Conservation (phyloP, 768 basidiomycete genomes). For the Artomyces pyxidatus region DNA sequence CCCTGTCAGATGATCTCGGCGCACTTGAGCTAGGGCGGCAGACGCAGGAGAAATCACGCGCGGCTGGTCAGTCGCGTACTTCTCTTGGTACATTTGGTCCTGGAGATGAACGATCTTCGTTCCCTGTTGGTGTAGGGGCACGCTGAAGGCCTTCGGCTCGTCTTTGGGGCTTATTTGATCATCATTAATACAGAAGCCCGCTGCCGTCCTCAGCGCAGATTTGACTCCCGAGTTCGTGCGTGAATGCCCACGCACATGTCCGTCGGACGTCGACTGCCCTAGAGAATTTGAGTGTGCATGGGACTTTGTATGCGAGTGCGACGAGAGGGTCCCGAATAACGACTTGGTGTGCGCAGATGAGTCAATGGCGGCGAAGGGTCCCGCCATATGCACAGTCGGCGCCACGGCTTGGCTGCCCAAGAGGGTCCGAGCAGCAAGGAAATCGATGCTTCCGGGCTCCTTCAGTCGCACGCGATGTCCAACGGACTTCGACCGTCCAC, state of each 20-base stretch:
- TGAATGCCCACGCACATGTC: conserved; percentile 19
- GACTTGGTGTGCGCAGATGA: conserved; percentile 17
- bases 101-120: conserved; percentile 17
- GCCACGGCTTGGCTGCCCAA: conserved; percentile 56
- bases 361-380: conserved; percentile 10
- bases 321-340: conserved; percentile 17
- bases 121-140: conserved; percentile 17
- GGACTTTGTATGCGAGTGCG: conserved; percentile 13
- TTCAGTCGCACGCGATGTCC: conserved; percentile 24
- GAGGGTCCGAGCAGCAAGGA: conserved; percentile 57
- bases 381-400: conserved; percentile 29
- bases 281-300: not conserved
- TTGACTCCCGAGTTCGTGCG: conserved; percentile 34
- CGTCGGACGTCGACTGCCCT: conserved; percentile 7
- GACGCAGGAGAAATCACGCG: conserved; percentile 1
- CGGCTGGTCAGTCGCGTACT: not conserved
- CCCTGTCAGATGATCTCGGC: conserved; percentile 11
- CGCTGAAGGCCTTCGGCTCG: conserved; percentile 4
- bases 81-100: conserved; percentile 2
- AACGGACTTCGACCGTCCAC: conserved; percentile 53
- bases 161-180: conserved; percentile 13
- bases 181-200: conserved; percentile 19
- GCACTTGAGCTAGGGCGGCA: conserved; percentile 6
- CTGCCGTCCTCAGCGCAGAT: conserved; percentile 27
- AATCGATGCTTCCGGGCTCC: conserved; percentile 37